Base-by-base conservation (phyloP, 805 yeast species). In the Yamadazyma paraphyllophila region DNA sequence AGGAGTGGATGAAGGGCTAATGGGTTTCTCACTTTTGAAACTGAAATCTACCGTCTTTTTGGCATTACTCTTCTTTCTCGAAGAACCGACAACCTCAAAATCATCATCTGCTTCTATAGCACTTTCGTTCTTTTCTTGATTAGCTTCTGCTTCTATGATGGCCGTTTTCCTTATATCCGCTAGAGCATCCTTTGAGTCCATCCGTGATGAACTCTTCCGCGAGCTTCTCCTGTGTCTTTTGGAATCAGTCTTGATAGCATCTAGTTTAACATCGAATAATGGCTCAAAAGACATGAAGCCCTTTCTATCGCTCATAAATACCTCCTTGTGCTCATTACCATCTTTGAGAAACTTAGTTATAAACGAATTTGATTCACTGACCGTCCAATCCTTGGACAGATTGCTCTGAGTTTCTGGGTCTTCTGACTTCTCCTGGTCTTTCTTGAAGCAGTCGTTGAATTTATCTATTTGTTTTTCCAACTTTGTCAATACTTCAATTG, bases 281-380 rank as follows among this genome's bases (percentile, higher is more conserved):
- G 74, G 74, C 27, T 59, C 66, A 50, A 71, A 71, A 5, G 62
- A 55, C 38, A 43, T 20, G 39, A 45, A 64, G 0, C 74, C 74
- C 41, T 60, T 62, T 11, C 57, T 46, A 43, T 69, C 68, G 44
- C 65, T 62, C 60, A 71, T 63, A 40, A 66, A 70, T 2, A 48
- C 43, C 34, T 63, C 66, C 42, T 69, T 68, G 48, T 55, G 67
- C 2, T 12, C 44, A 1, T 36, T 33, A 2, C 52, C 32, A 35
- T 62, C 49, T 12, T 39, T 45, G 8, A 66, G 34, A 40, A 67
- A 71, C 2, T 48, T 38, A 7, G 44, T 36, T 10, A 66, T 34
- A 17, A 61, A 46, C 1, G 14, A n/a, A 24, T 48, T 50, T 1
- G 65, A 55, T 15, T 54, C 48, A 5, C 35, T 45, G 13, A 51